Conservation (phyloP, 148 eudicot species). For the Linanthus parryae region DNA sequence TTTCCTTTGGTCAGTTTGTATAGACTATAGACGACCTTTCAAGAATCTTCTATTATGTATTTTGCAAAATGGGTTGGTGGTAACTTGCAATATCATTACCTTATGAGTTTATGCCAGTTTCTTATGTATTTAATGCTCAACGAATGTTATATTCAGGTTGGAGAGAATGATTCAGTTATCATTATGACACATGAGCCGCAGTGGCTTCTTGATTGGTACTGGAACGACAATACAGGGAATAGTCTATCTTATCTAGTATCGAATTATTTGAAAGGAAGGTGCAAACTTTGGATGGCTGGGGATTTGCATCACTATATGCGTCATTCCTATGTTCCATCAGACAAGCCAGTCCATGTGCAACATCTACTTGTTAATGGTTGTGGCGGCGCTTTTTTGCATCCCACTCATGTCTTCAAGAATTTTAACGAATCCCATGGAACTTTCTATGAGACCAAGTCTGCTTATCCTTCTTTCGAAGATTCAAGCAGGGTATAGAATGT, state of each 20-base stretch:
- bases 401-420: slow-evolving; percentile 84
- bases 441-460: slow-evolving; percentile 57
- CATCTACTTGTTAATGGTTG: slow-evolving; percentile 94
- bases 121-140: not conserved
- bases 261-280: slow-evolving; percentile 76
- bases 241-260: slow-evolving; percentile 69
- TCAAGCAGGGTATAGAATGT: slow-evolving; percentile 69
- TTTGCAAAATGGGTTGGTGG: too few species aligned
- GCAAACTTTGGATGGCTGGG: slow-evolving; percentile 93
- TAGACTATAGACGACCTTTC: too few species aligned
- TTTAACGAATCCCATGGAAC: slow-evolving; percentile 54
- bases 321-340: slow-evolving; percentile 72
- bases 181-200: slow-evolving; percentile 96
- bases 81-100: too few species aligned
- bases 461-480: slow-evolving; percentile 95
- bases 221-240: slow-evolving; percentile 76
- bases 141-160: slow-evolving; percentile 45
- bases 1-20: too few species aligned
- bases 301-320: slow-evolving; percentile 99
- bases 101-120: too few species aligned
- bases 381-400: slow-evolving; percentile 99
- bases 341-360: slow-evolving; percentile 78
- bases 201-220: slow-evolving; percentile 99
- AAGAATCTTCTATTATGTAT: too few species aligned
- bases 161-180: slow-evolving; percentile 77